These are phyloP conservation scores for Eimeria praecox DNA, from an alignment of 169 alveolate species.

Conservation along the genomic window DNA sequence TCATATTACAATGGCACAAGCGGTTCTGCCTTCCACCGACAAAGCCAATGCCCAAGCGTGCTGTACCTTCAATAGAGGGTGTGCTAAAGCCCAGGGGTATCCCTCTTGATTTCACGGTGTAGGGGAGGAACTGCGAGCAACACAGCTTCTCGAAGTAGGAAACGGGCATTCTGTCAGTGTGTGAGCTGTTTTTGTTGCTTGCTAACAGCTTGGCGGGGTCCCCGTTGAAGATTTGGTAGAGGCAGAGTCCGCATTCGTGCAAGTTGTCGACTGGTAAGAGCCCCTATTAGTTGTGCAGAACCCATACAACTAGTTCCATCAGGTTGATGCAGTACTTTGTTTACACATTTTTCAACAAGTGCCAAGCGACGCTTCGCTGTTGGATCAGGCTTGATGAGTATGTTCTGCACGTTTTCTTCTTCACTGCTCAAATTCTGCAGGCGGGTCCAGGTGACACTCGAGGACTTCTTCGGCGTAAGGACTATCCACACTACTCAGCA, in stretches of 20 bases:
- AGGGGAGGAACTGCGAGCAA: neutral
- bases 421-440: constrained; percentile 10
- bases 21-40: neutral
- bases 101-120: neutral
- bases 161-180: neutral
- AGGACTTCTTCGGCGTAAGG: constrained; percentile 66
- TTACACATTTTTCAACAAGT: neutral
- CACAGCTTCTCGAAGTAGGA: neutral
- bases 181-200: constrained; percentile 1
- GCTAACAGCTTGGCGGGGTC: constrained; percentile 65
- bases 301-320: neutral
- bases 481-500: neutral
- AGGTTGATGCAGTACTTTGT: neutral
- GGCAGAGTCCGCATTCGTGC: constrained; percentile 71
- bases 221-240: constrained; percentile 66
- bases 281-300: neutral
- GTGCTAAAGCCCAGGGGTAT: neutral
- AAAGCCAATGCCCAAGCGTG: neutral
- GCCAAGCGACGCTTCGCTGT: neutral
- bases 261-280: constrained; percentile 67
- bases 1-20: neutral
- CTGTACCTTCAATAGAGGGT: neutral
- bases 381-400: neutral
- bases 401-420: neutral
- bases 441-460: constrained; percentile 74